These are phyloP conservation scores for Talaromyces sp. DNA, from an alignment of 2,329 filamentous ascomycete species.

Conservation along the genomic window DNA sequence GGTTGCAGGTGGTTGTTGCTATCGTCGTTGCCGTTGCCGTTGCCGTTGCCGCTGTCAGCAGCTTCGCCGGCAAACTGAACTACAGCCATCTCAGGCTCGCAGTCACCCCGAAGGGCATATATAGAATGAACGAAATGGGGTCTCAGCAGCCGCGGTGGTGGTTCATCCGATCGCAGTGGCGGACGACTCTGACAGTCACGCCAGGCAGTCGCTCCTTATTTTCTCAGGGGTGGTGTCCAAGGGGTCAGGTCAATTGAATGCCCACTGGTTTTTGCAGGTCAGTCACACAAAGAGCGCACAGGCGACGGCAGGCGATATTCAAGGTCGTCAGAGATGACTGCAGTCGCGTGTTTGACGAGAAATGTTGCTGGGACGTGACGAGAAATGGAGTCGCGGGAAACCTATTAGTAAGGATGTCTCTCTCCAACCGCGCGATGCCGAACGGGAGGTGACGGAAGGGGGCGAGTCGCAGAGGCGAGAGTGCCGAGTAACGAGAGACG, in stretches of 20 bases:
- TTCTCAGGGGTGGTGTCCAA: neutral
- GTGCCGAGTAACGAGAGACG: neutral
- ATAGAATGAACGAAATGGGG: constrained; percentile 9
- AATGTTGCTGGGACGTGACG: neutral
- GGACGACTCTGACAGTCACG: constrained; percentile 16
- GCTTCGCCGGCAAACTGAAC: constrained; percentile 29
- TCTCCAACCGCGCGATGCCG: neutral
- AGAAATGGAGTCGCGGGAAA: neutral
- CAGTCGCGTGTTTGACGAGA: neutral
- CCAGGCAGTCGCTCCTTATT: constrained; percentile 15
- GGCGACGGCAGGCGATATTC: no score
- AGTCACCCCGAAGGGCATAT: constrained; percentile 23
- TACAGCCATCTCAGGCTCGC: constrained; percentile 33
- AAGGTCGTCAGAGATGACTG: neutral
- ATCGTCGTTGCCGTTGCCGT: constrained; percentile 9
- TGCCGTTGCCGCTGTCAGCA: constrained; percentile 19
- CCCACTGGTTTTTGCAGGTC: neutral
- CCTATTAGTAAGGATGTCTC: neutral
- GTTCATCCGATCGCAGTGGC: constrained; percentile 25
- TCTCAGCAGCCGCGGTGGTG: neutral
- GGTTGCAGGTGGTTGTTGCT: neutral
- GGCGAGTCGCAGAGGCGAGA: neutral
- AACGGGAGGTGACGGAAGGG: neutral
- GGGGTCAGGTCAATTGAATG: neutral
- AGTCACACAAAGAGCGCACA: neutral